Conservation (phyloP, 2,329 filamentous ascomycete species). For the Byssoonygena ceratinophila region DNA sequence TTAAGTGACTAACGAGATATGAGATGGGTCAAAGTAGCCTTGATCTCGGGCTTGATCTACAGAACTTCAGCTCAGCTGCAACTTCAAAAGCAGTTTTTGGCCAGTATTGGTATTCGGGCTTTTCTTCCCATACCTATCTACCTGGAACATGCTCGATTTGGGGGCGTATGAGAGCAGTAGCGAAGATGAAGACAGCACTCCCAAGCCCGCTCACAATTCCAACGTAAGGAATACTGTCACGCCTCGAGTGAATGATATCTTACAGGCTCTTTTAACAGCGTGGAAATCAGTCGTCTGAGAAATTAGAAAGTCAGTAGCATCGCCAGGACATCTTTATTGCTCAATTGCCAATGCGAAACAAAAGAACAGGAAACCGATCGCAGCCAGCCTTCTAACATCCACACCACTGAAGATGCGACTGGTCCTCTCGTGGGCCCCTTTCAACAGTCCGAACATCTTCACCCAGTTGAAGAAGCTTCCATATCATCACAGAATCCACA, state of each 20-base stretch:
- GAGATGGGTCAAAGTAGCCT: too few relatives aligned
- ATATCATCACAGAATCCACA: conserved; percentile 27
- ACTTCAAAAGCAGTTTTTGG: too few relatives aligned
- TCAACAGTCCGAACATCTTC: conserved; percentile 20
- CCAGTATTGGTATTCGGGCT: background rate
- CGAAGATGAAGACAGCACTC: conserved; percentile 30
- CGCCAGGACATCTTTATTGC: background rate
- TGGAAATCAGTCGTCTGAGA: background rate
- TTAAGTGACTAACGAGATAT: background rate
- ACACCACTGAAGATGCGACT: background rate
- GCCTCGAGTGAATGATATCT: background rate
- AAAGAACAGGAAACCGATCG: background rate
- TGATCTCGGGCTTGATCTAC: too few relatives aligned
- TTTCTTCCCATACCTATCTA: background rate
- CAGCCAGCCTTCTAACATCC: background rate
- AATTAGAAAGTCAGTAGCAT: background rate
- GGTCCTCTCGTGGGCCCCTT: conserved; percentile 28
- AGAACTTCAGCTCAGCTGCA: too few relatives aligned
- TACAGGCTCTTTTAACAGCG: background rate
- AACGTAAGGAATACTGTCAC: conserved; percentile 7
- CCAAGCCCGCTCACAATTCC: conserved; percentile 12
- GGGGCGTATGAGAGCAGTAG: conserved; percentile 38
- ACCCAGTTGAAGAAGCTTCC: conserved; percentile 8
- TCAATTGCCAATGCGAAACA: background rate
- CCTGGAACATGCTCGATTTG: conserved; percentile 30